Evolutionary conservation across 805 yeast genomes (phyloP).

Genomic region (Grigorovia humatica): DNA sequence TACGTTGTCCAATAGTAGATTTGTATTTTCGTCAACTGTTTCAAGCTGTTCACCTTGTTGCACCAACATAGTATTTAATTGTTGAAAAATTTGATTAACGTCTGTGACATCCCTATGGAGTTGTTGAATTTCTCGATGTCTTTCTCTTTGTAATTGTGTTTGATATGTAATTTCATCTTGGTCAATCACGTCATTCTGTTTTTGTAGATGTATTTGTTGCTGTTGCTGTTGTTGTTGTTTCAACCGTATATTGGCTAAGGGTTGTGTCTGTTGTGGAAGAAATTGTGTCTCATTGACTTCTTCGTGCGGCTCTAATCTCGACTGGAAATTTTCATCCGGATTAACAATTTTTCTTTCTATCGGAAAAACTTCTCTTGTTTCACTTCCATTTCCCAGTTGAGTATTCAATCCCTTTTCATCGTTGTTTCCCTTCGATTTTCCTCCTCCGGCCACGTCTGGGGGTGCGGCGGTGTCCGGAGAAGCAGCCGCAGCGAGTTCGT

Average conservation of each 20-base stretch:
- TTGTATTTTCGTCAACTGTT: constrained; percentile 70
- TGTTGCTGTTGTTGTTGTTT: constrained; percentile 10
- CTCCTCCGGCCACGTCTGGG: neutral
- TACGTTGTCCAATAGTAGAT: constrained; percentile 51
- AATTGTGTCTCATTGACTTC: constrained; percentile 34
- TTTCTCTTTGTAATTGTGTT: constrained; percentile 51
- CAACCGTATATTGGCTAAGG: constrained; percentile 2
- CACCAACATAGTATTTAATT: constrained; percentile 62
- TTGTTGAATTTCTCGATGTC: constrained; percentile 61
- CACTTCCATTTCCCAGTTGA: neutral
- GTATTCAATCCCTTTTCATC: too few relatives aligned
- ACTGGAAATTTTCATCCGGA: neutral
- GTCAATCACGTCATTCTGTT: constrained; percentile 28
- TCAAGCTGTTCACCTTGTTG: constrained; percentile 84
- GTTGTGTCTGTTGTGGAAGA: constrained; percentile 17
- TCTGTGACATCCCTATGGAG: constrained; percentile 74
- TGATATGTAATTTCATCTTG: constrained; percentile 56
- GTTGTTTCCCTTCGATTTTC: too few relatives aligned
- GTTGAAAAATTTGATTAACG: constrained; percentile 76
- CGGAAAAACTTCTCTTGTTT: neutral
- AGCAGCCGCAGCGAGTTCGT: neutral
- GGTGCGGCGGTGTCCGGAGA: neutral
- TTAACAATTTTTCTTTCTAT: neutral
- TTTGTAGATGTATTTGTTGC: constrained; percentile 26
- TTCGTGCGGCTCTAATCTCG: neutral